Conservation (phyloP, 805 yeast genomes). For the Vanderwaltozyma verrucispora region DNA sequence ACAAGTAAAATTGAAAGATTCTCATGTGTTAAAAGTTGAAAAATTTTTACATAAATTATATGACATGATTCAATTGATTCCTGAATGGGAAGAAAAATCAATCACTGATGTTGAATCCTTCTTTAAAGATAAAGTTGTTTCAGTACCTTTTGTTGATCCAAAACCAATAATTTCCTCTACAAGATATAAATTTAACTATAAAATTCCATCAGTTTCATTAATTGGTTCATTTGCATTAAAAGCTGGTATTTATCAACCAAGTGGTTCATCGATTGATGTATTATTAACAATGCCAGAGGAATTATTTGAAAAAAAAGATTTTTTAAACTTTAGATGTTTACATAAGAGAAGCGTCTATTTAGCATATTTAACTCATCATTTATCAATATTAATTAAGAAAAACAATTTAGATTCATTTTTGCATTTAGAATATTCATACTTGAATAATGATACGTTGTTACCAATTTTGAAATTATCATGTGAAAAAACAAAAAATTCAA, state of each 20-base stretch:
- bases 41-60: conserved; percentile 66
- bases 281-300: conserved; percentile 70
- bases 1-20: conserved; percentile 68
- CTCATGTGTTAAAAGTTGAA: conserved; percentile 55
- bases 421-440: conserved; percentile 50
- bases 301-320: conserved; percentile 78
- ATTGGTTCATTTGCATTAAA: conserved; percentile 87
- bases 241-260: conserved; percentile 59
- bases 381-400: conserved; percentile 43
- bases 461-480: conserved; percentile 65
- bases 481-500: conserved; percentile 6
- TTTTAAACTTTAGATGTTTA: conserved; percentile 76
- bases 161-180: conserved; percentile 51
- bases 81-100: conserved; percentile 41
- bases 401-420: conserved; percentile 38
- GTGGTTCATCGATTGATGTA: conserved; percentile 65
- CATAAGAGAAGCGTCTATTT: conserved; percentile 85
- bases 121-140: conserved; percentile 42
- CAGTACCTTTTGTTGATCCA: conserved; percentile 86
- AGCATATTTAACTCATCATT: conserved; percentile 62
- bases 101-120: conserved; percentile 50
- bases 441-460: conserved; percentile 66
- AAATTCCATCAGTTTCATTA: conserved; percentile 58
- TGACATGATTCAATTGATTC: conserved; percentile 54
- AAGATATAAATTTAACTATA: conserved; percentile 61